Evolutionary conservation across 345 rosid species (phyloP), one percentile per base, ranked within the genome.

Genomic region (Noccaea caerulescens): DNA sequence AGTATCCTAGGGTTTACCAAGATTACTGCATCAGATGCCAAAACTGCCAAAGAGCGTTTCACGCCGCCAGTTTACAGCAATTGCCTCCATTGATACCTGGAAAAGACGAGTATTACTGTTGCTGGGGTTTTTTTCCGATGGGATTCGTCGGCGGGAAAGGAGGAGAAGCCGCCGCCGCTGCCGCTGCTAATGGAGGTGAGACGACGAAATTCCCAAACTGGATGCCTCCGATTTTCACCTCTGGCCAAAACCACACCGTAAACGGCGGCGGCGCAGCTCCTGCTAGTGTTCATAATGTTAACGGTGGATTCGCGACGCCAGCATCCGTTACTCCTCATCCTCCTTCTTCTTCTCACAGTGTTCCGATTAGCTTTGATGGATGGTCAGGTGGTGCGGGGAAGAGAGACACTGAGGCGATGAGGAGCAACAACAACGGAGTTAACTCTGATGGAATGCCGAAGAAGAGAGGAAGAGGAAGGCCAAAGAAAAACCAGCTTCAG

Each of bases 121-220:
- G 93, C 57, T 91, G 97, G 99, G 93, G 92, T 0, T 82, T 85
- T 38, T 94, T 94, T 11, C 99, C 96, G 1, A 49, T 94, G 71
- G 96, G 96, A 9, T 94, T 80, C 36, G 76, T 60, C 3, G 72
- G 69, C 5, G 85, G 77, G 10, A 72, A 65, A 66, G 77, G 43
- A 43, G 79, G 68, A 36, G 64, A 66, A 58, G 63, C 16, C 0
- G 73, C 43, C 1, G 23, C 30, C 30, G 30, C 30, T 2, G 45
- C 45, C 0, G 47, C 47, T 0, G 47, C 50, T 45, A 75, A 68
- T 10, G 80, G 63, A 25, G 44, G 66, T 11, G 81, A 56, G 8
- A n/a, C 63, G 3, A 6, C 77, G 0, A 80, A 76, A 36, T 84
- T 84, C 59, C 91, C 88, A 0, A 80, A 79, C 69, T 81, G 89